These are phyloP conservation scores for Ascochyta pisi DNA, from an alignment of 2,329 filamentous ascomycete genomes.

Conservation along the genomic window DNA sequence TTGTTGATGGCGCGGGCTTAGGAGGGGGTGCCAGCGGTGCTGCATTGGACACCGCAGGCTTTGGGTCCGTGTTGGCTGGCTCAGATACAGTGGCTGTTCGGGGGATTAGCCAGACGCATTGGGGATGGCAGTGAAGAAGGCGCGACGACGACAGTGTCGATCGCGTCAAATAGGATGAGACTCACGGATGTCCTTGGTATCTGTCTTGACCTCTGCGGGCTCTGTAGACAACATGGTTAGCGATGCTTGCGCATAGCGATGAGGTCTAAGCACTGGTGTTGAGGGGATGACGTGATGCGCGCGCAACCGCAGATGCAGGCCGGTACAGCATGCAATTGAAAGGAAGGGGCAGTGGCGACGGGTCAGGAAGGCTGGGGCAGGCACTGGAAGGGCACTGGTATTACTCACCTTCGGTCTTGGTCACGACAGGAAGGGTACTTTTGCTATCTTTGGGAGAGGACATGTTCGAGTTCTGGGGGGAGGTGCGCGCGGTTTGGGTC, in stretches of 20 bases:
- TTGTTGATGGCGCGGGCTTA: slow-evolving; percentile 52
- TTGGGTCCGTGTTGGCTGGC: slow-evolving; percentile 31
- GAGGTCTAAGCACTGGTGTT: neutral
- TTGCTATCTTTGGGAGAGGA: slow-evolving; percentile 49
- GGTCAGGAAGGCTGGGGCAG: slow-evolving; percentile 6
- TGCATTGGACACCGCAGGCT: slow-evolving; percentile 50
- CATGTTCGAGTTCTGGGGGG: slow-evolving; percentile 48
- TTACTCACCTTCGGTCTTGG: slow-evolving; percentile 47
- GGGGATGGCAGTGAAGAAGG: slow-evolving; percentile 6
- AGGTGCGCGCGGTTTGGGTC: slow-evolving; percentile 44
- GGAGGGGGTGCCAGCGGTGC: slow-evolving; percentile 62
- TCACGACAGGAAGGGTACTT: slow-evolving; percentile 39
- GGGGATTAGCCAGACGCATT: slow-evolving; percentile 26
- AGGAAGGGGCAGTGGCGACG: slow-evolving; percentile 4
- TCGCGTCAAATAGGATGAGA: slow-evolving; percentile 5
- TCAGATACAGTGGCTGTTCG: slow-evolving; percentile 30
- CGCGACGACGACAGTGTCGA: slow-evolving; percentile 4
- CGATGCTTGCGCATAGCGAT: slow-evolving; percentile 19
- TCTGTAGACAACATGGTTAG: slow-evolving; percentile 34
- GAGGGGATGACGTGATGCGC: slow-evolving; percentile 22
- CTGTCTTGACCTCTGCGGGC: slow-evolving; percentile 29
- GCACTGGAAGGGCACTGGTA: neutral
- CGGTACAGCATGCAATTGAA: neutral
- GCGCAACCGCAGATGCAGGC: slow-evolving; percentile 15
- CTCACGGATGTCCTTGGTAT: slow-evolving; percentile 18